These are phyloP conservation scores for Heritiera littoralis DNA, from an alignment of 345 rosid species.

Conservation along the genomic window DNA sequence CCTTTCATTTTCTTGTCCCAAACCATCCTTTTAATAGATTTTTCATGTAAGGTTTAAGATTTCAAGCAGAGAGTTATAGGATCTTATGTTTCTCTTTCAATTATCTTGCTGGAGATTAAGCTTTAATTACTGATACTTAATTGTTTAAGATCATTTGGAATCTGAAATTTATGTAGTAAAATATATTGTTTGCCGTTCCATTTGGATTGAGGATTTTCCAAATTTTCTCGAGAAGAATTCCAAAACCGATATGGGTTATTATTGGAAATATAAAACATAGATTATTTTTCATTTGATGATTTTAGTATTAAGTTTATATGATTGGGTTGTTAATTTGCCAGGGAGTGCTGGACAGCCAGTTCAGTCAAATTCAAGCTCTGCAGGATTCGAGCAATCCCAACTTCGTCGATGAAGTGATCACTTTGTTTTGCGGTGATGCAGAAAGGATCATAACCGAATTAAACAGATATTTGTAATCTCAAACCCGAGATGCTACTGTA, in stretches of 20 bases:
- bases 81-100: background rate
- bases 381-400: slow-evolving; percentile 30
- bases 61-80: background rate
- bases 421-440: slow-evolving; percentile 38
- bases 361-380: slow-evolving; percentile 35
- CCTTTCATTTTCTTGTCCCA: background rate
- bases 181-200: background rate
- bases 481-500: background rate
- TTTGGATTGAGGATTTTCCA: background rate
- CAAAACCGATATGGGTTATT: slow-evolving; percentile 1
- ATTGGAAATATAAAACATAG: background rate
- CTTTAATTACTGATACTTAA: background rate
- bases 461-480: slow-evolving; percentile 28
- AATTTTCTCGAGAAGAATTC: background rate
- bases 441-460: slow-evolving; percentile 38
- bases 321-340: slow-evolving; percentile 2
- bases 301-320: background rate
- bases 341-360: slow-evolving; percentile 37
- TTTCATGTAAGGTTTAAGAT: background rate
- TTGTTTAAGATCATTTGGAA: background rate
- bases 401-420: slow-evolving; percentile 39
- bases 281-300: background rate
- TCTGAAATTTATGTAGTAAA: background rate
- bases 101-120: background rate
- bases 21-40: background rate